Conservation (phyloP, 139 green algal species). For the Chlorella ohadii region DNA sequence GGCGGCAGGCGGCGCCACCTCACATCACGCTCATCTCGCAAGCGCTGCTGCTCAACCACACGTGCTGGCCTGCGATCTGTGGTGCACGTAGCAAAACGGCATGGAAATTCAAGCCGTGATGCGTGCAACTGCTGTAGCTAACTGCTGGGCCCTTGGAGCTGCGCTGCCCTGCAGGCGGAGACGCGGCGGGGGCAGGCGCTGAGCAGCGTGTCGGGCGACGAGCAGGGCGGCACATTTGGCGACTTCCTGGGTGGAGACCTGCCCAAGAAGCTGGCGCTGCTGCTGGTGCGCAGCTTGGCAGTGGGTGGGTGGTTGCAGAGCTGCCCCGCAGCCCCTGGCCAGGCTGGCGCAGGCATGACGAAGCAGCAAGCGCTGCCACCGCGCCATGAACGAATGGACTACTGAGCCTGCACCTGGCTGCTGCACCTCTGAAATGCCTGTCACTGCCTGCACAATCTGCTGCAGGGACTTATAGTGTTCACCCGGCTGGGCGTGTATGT, state of each 20-base stretch:
- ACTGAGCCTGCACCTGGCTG: too few species aligned
- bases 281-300: conserved; percentile 55
- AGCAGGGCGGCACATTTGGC: conserved; percentile 22
- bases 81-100: too few species aligned
- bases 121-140: background rate
- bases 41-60: too few species aligned
- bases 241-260: conserved; percentile 78
- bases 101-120: too few species aligned
- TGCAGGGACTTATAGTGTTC: conserved; percentile 81
- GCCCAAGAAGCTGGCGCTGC: conserved; percentile 77
- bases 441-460: background rate
- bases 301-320: background rate
- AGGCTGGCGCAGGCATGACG: background rate
- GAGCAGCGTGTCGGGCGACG: background rate
- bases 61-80: too few species aligned
- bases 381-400: background rate
- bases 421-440: too few species aligned
- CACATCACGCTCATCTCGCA: too few species aligned
- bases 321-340: background rate
- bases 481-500: conserved; percentile 95
- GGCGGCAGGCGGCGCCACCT: too few species aligned
- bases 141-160: background rate
- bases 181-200: background rate
- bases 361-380: background rate
- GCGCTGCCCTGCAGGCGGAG: background rate